A percentile compares a stretch with the other conserved stretches of the same genome.
phyloP scores from a whole-genome alignment of 176 grass and related monocot species.

The Avena atlantica region DNA sequence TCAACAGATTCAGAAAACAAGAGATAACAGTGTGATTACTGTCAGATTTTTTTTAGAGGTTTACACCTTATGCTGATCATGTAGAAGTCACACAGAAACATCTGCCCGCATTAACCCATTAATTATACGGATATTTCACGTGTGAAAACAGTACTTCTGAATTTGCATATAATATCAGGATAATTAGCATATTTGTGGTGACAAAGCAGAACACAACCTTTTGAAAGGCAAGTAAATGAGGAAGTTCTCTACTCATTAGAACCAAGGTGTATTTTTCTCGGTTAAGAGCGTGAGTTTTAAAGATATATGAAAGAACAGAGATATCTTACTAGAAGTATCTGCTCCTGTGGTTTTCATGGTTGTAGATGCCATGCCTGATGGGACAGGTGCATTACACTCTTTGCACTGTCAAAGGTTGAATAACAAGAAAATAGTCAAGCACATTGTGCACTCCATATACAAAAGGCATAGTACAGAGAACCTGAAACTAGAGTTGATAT shows the following conservation, averaged over 20 bases:
- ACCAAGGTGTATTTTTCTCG: background rate
- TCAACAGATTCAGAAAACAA: background rate
- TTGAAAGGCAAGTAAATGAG: constrained; percentile 18
- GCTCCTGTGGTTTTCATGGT: constrained; percentile 57
- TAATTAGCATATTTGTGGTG: background rate
- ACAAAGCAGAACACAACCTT: background rate
- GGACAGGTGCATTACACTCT: constrained; percentile 76
- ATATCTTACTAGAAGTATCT: constrained; percentile 76
- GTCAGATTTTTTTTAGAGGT: background rate
- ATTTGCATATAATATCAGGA: constrained; percentile 19
- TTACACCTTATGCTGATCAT: constrained; percentile 8
- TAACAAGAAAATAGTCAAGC: constrained; percentile 32
- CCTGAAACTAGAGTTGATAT: constrained; percentile 30
- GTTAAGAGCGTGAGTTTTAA: background rate
- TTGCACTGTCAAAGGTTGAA: constrained; percentile 75
- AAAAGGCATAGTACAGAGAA: constrained; percentile 36
- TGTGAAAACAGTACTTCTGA: background rate
- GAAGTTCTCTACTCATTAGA: background rate
- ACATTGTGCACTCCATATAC: background rate
- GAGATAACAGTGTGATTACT: background rate
- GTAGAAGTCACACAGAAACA: background rate
- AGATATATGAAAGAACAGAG: constrained; percentile 24
- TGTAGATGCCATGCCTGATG: constrained; percentile 69
- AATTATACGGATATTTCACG: background rate
- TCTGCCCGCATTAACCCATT: background rate